These are phyloP conservation scores for Wickerhamomyces bovis DNA, from an alignment of 805 yeast species.

Conservation along the genomic window DNA sequence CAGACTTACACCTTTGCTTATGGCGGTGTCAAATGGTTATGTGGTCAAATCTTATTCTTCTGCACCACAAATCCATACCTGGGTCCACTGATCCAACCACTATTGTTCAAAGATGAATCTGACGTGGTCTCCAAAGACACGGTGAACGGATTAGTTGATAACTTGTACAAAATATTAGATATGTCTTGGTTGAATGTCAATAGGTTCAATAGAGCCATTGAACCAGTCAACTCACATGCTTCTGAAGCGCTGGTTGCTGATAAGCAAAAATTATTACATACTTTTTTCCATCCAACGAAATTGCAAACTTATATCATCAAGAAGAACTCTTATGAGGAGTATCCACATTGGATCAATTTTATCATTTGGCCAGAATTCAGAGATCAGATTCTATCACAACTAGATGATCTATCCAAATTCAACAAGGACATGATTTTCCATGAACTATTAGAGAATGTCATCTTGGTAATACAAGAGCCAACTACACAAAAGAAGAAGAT, in stretches of 20 bases:
- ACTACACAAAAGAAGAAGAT: neutral
- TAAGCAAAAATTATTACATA: slow-evolving; percentile 4
- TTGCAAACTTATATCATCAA: slow-evolving; percentile 8
- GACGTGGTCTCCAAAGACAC: slow-evolving; percentile 3
- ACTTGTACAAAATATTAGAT: slow-evolving; percentile 6
- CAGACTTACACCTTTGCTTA: slow-evolving; percentile 10
- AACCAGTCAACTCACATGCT: neutral
- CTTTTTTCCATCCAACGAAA: slow-evolving; percentile 12
- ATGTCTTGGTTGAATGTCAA: slow-evolving; percentile 8
- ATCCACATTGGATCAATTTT: slow-evolving; percentile 13
- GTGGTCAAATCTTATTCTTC: slow-evolving; percentile 11
- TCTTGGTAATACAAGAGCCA: slow-evolving; percentile 3
- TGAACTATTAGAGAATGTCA: slow-evolving; percentile 8
- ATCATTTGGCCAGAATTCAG: slow-evolving; percentile 14
- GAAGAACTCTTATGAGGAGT: slow-evolving; percentile 2
- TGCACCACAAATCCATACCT: slow-evolving; percentile 5
- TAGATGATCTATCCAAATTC: slow-evolving; percentile 3
- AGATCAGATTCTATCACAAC: slow-evolving; percentile 4
- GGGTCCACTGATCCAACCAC: slow-evolving; percentile 7
- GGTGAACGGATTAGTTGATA: slow-evolving; percentile 4
- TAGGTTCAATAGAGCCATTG: neutral
- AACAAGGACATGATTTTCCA: slow-evolving; percentile 4
- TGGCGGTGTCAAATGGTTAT: slow-evolving; percentile 14
- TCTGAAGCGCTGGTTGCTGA: neutral
- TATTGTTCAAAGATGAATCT: slow-evolving; percentile 8